A percentile compares a stretch with the other conserved stretches of the same genome.
Conservation (phyloP, 139 green algal genomes). For the Volvox reticuliferus region DNA sequence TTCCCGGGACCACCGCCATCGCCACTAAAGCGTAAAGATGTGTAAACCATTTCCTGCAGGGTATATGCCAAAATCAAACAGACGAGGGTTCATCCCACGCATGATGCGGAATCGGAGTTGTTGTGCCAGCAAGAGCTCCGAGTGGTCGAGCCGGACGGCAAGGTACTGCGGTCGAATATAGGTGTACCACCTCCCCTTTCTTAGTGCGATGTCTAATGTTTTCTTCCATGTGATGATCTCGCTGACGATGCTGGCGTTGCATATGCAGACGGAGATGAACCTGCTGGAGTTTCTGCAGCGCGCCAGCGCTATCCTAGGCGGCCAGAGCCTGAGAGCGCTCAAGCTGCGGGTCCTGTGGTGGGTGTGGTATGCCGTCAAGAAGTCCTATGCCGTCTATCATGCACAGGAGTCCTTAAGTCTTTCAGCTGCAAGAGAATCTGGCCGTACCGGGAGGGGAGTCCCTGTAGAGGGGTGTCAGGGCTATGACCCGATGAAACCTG, state of each 20-base stretch:
- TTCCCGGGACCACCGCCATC: no score
- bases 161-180: neutral
- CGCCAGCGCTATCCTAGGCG: neutral
- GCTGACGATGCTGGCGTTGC: no score
- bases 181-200: neutral
- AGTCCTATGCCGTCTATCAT: no score
- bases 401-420: no score
- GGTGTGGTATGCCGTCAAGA: neutral
- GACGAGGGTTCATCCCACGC: neutral
- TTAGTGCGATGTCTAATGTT: no score
- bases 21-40: no score
- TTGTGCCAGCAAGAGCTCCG: neutral
- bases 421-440: no score
- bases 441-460: no score
- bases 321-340: neutral
- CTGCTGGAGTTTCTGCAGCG: neutral
- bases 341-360: slow-evolving; percentile 13
- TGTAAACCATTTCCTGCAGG: neutral
- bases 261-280: neutral
- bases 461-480: no score
- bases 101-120: neutral
- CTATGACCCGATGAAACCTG: no score
- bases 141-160: slow-evolving; percentile 9
- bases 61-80: neutral
- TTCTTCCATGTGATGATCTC: no score